Conservation (phyloP, 495 filamentous ascomycete genomes). For the Annulohypoxylon stygium region DNA sequence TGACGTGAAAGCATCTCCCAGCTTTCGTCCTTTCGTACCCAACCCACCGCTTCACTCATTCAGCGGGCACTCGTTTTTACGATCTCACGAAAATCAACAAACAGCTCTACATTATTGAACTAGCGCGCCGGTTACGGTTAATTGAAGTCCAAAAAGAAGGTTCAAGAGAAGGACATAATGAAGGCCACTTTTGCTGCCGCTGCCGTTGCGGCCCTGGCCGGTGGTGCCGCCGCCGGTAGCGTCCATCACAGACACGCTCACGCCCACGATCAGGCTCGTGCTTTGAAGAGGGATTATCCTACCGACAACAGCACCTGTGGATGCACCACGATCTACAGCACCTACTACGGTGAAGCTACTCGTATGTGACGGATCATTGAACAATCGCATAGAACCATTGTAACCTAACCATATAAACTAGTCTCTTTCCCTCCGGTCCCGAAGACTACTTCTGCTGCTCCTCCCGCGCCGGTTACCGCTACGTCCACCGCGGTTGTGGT, state of each 20-base stretch:
- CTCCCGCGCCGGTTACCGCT: conserved; percentile 37
- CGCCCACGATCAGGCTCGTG: conserved; percentile 67
- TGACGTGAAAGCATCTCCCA: conserved; percentile 66
- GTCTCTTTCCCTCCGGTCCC: conserved; percentile 56
- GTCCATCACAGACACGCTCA: conserved; percentile 69
- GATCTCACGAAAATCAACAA: conserved; percentile 57
- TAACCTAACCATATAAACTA: conserved; percentile 37
- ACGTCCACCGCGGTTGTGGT: conserved; percentile 59
- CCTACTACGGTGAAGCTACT: conserved; percentile 70
- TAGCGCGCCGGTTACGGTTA: conserved; percentile 27
- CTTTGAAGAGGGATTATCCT: conserved; percentile 61
- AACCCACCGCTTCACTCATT: conserved; percentile 95
- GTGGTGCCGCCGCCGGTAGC: conserved; percentile 68
- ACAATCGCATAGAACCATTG: not conserved
- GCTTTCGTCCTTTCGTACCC: conserved; percentile 65
- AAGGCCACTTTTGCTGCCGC: conserved; percentile 75
- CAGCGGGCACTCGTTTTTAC: conserved; percentile 88
- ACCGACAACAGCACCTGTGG: conserved; percentile 56
- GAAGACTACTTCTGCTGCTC: conserved; percentile 44
- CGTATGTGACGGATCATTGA: conserved; percentile 58
- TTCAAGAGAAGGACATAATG: conserved; percentile 62
- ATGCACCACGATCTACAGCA: conserved; percentile 76
- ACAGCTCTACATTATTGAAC: conserved; percentile 43
- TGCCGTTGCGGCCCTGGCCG: conserved; percentile 74
- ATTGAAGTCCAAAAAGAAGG: conserved; percentile 37